Conservation (phyloP, 495 filamentous ascomycete species). For the Amphirosellinia nigrospora region DNA sequence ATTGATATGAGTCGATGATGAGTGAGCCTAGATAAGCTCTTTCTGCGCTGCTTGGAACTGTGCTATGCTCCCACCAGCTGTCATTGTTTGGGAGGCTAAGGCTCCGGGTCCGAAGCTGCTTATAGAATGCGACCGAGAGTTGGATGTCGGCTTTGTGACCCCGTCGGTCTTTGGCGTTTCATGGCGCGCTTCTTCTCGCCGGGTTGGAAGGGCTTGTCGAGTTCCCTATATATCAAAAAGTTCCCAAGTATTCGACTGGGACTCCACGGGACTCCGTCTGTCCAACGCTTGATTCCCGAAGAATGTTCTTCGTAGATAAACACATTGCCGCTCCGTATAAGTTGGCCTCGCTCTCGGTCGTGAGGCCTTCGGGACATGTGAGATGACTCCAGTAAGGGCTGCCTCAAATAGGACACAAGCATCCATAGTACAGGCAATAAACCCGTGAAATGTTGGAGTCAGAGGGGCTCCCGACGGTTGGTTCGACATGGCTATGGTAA, state of each 20-base stretch:
- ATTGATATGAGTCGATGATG: slow-evolving; percentile 83
- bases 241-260: slow-evolving; percentile 88
- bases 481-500: slow-evolving; percentile 6
- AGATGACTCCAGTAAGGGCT: slow-evolving; percentile 69
- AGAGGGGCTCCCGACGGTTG: slow-evolving; percentile 35
- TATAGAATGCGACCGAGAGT: slow-evolving; percentile 39
- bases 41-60: slow-evolving; percentile 53
- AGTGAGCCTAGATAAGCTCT: slow-evolving; percentile 80
- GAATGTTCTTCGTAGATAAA: slow-evolving; percentile 91
- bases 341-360: slow-evolving; percentile 73
- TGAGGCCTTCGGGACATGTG: slow-evolving; percentile 83
- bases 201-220: slow-evolving; percentile 79
- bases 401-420: slow-evolving; percentile 78
- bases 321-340: slow-evolving; percentile 82
- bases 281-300: slow-evolving; percentile 93
- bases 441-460: slow-evolving; percentile 64
- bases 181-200: slow-evolving; percentile 89
- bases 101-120: slow-evolving; percentile 32
- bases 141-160: slow-evolving; percentile 26
- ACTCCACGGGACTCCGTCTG: slow-evolving; percentile 88
- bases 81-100: slow-evolving; percentile 26
- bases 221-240: slow-evolving; percentile 87
- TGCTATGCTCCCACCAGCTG: slow-evolving; percentile 40
- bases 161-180: slow-evolving; percentile 62
- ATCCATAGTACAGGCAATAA: slow-evolving; percentile 74